These are phyloP conservation scores for Backusella westeae DNA, from an alignment of 192 early-diverging fungal genomes.

Conservation along the genomic window DNA sequence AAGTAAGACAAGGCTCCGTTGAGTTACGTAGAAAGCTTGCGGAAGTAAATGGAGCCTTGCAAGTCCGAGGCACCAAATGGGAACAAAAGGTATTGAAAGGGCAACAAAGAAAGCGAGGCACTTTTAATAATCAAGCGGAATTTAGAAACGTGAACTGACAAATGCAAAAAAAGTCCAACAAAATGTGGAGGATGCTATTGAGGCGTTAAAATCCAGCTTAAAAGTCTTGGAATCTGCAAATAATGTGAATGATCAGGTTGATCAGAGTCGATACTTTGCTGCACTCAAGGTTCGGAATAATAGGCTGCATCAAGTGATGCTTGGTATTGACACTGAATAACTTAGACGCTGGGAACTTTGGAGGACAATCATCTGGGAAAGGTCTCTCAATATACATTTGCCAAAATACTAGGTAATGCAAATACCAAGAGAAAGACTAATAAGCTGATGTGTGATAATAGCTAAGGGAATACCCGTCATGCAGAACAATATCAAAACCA, in stretches of 20 bases:
- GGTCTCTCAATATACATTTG: slow-evolving; percentile 81
- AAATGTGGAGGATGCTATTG: slow-evolving; percentile 85
- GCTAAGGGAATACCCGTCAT: slow-evolving; percentile 87
- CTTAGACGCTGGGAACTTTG: slow-evolving; percentile 81
- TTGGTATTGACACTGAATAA: not conserved
- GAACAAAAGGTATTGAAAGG: slow-evolving; percentile 60
- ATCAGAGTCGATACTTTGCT: slow-evolving; percentile 84
- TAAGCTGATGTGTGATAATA: slow-evolving; percentile 24
- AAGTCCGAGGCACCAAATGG: slow-evolving; percentile 74
- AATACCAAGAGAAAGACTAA: not conserved
- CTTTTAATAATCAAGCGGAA: not conserved
- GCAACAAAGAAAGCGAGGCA: not conserved
- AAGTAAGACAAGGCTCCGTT: slow-evolving; percentile 86
- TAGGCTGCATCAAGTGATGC: not conserved
- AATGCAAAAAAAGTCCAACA: slow-evolving; percentile 75
- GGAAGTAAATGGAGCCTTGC: slow-evolving; percentile 83
- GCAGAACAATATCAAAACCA: slow-evolving; percentile 82
- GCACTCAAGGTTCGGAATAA: slow-evolving; percentile 68
- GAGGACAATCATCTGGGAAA: slow-evolving; percentile 72
- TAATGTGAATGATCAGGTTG: slow-evolving; percentile 77
- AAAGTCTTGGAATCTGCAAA: slow-evolving; percentile 87
- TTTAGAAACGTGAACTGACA: slow-evolving; percentile 78
- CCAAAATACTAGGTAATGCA: slow-evolving; percentile 70
- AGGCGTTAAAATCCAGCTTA: slow-evolving; percentile 78
- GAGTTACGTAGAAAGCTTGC: slow-evolving; percentile 83